Evolutionary conservation across 169 alveolate species (phyloP).

Genomic region (Eimeria maxima): DNA sequence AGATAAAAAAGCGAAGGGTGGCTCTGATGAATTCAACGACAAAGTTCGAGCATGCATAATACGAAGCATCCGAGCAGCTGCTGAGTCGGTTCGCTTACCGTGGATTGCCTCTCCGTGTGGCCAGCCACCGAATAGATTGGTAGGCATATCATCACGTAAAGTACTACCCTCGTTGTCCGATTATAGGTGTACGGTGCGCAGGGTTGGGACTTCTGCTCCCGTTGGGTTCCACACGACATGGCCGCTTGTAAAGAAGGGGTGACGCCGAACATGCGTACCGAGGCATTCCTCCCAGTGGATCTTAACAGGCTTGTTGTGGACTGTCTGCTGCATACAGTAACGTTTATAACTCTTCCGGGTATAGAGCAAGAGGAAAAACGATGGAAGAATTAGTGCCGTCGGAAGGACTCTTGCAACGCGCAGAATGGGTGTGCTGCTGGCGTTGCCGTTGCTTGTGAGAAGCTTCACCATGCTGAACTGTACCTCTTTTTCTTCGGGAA

Average conservation of each 20-base stretch:
- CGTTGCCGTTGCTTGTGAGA: background rate
- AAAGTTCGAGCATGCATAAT: background rate
- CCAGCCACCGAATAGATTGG: background rate
- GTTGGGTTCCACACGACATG: conserved; percentile 56
- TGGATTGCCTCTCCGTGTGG: background rate
- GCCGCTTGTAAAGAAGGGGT: conserved; percentile 7
- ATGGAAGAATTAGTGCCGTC: background rate
- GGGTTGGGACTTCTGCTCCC: conserved; percentile 72
- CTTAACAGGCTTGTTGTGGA: conserved; percentile 27
- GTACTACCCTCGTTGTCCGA: background rate
- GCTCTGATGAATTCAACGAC: background rate
- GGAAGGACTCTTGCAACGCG: background rate
- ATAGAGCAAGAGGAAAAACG: background rate
- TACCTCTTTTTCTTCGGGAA: conserved; percentile 19
- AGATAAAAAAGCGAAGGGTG: background rate
- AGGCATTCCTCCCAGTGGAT: conserved; percentile 57
- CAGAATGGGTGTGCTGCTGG: background rate
- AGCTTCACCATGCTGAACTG: conserved; percentile 51
- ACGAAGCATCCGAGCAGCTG: conserved; percentile 55
- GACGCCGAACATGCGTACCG: conserved; percentile 14
- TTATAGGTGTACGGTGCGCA: background rate
- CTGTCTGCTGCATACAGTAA: background rate
- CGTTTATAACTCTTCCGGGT: background rate
- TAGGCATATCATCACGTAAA: background rate
- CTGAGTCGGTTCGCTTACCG: conserved; percentile 29